A percentile compares a stretch with the other conserved stretches of the same genome.
These are phyloP conservation scores for Calonectria ilicicola DNA, from an alignment of 2,329 filamentous ascomycete species.

Conservation along the genomic window DNA sequence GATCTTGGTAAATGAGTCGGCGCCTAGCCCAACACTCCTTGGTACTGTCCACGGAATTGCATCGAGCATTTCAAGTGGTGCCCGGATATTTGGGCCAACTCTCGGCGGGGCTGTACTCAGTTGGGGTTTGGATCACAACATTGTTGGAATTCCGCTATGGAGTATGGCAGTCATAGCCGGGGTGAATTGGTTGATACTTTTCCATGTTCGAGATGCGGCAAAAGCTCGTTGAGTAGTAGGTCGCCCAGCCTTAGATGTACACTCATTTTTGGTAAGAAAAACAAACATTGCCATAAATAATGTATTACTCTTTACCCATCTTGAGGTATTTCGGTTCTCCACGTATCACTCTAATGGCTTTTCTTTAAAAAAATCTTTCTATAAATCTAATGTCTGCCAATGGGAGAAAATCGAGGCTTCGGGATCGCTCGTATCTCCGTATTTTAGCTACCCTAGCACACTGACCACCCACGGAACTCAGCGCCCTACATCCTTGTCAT, in stretches of 20 bases:
- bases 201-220: neutral
- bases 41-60: conserved; percentile 42
- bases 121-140: conserved; percentile 38
- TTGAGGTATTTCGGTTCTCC: too few species aligned
- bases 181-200: conserved; percentile 23
- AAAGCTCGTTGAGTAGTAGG: neutral
- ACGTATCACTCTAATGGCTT: too few species aligned
- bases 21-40: conserved; percentile 34
- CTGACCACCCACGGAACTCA: neutral
- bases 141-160: conserved; percentile 39
- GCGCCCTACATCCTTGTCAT: neutral
- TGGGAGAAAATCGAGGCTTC: neutral
- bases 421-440: conserved; percentile 1
- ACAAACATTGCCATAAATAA: too few species aligned
- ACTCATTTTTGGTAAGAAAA: neutral
- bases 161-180: conserved; percentile 12
- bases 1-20: conserved; percentile 41
- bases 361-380: too few species aligned
- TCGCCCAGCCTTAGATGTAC: too few species aligned
- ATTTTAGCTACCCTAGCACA: too few species aligned
- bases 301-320: too few species aligned
- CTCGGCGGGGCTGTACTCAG: conserved; percentile 36
- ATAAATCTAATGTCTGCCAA: too few species aligned
- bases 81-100: conserved; percentile 38
- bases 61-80: conserved; percentile 38